A percentile compares a stretch with the other conserved stretches of the same genome.
These are phyloP conservation scores for Plantago lanceolata DNA, from an alignment of 305 asterid species.

Conservation along the genomic window DNA sequence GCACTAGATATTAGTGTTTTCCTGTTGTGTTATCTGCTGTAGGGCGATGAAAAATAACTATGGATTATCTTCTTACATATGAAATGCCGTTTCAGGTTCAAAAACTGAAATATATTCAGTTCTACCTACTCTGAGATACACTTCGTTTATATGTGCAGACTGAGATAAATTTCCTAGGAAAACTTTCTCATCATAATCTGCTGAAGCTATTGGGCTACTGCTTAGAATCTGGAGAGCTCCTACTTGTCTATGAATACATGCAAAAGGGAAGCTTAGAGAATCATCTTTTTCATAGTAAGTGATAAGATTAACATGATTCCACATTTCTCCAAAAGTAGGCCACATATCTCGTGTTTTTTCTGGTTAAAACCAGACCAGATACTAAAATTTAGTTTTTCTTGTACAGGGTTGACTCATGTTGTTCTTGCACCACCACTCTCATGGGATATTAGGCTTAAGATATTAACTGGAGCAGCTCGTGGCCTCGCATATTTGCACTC, in stretches of 20 bases:
- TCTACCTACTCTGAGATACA: background rate
- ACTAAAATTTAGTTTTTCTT: constrained; percentile 11
- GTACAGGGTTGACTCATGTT: constrained; percentile 27
- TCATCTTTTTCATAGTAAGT: background rate
- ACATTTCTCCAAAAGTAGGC: too few relatives aligned
- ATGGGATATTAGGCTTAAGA: constrained; percentile 39
- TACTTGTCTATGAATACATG: constrained; percentile 14
- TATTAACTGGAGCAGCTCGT: constrained; percentile 46
- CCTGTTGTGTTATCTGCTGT: background rate
- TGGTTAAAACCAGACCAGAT: background rate
- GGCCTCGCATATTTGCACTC: constrained; percentile 44
- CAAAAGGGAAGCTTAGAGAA: constrained; percentile 10
- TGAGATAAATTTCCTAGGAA: constrained; percentile 36
- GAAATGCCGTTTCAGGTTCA: background rate
- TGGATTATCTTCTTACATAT: too few relatives aligned
- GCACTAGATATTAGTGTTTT: background rate
- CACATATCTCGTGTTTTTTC: background rate
- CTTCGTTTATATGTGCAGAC: constrained; percentile 22
- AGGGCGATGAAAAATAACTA: background rate
- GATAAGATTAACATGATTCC: background rate
- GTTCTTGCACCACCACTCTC: constrained; percentile 28
- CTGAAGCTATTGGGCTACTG: constrained; percentile 6
- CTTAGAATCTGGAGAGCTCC: constrained; percentile 3
- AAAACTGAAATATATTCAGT: background rate
- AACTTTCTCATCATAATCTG: constrained; percentile 33